Evolutionary conservation across 2,329 filamentous ascomycete genomes (phyloP).

Genomic region (Sarocladium brachiariae): DNA sequence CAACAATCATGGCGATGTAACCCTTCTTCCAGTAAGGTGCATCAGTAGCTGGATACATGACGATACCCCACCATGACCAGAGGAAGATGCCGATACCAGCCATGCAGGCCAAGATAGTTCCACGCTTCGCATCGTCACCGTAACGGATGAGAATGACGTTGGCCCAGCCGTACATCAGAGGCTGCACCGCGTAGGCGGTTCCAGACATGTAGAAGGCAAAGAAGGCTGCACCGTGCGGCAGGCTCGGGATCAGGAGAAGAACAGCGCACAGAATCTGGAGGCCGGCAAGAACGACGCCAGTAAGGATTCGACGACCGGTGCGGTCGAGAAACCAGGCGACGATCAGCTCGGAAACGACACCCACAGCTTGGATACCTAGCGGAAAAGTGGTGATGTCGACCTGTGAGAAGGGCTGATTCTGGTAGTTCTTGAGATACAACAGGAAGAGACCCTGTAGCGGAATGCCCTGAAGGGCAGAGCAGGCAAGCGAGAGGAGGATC

Average conservation of each 20-base stretch:
- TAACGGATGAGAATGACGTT: constrained; percentile 28
- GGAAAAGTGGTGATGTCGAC: constrained; percentile 31
- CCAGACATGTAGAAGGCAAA: constrained; percentile 25
- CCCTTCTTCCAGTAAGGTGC: constrained; percentile 31
- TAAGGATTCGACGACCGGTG: constrained; percentile 26
- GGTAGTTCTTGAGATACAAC: constrained; percentile 21
- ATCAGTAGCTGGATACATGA: constrained; percentile 27
- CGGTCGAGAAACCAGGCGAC: constrained; percentile 22
- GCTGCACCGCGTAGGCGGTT: constrained; percentile 32
- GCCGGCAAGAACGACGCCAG: constrained; percentile 24
- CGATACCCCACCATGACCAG: constrained; percentile 34
- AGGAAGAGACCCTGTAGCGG: constrained; percentile 21
- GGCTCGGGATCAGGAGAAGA: constrained; percentile 24
- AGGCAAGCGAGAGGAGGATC: constrained; percentile 26
- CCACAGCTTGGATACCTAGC: constrained; percentile 29
- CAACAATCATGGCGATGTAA: constrained; percentile 26
- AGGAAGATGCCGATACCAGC: constrained; percentile 22
- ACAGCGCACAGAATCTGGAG: constrained; percentile 27
- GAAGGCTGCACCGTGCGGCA: constrained; percentile 21
- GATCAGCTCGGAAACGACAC: constrained; percentile 3
- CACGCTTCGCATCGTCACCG: constrained; percentile 30
- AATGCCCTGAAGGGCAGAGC: constrained; percentile 27
- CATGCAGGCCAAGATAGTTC: constrained; percentile 31
- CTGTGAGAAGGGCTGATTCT: constrained; percentile 17
- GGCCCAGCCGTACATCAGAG: constrained; percentile 32